Evolutionary conservation across 768 basidiomycete species (phyloP).

Genomic region (Pisolithus microcarpus): DNA sequence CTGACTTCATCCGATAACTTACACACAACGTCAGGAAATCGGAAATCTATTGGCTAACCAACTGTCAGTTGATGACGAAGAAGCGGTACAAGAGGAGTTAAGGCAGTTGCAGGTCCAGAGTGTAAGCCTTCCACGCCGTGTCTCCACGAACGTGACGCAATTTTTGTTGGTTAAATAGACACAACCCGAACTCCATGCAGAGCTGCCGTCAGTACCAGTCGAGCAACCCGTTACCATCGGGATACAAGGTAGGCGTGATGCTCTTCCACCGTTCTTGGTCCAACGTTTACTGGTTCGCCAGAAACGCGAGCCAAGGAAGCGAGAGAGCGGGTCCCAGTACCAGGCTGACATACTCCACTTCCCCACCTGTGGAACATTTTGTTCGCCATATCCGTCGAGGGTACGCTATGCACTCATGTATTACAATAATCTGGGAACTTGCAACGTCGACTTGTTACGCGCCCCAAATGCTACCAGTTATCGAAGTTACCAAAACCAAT

Average conservation of each 20-base stretch:
- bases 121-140: constrained; percentile 32
- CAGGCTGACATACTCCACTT: constrained; percentile 12
- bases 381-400: constrained; percentile 2
- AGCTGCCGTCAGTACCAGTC: constrained; percentile 51
- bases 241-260: constrained; percentile 25
- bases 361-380: constrained; percentile 1
- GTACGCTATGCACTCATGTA: constrained; percentile 8
- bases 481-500: constrained; percentile 90
- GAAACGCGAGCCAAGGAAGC: constrained; percentile 5
- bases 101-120: constrained; percentile 55
- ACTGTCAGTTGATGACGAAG: constrained; percentile 86
- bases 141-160: constrained; percentile 1
- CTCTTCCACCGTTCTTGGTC: neutral
- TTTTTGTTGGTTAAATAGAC: constrained; percentile 25
- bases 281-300: constrained; percentile 2
- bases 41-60: constrained; percentile 77
- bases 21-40: constrained; percentile 64
- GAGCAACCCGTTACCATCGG: constrained; percentile 31
- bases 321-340: constrained; percentile 14
- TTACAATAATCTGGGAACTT: neutral
- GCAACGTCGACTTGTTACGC: neutral
- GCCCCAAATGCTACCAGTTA: constrained; percentile 47
- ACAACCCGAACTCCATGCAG: constrained; percentile 22
- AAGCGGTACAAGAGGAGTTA: constrained; percentile 84
- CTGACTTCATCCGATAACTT: neutral